Conservation (phyloP, 768 basidiomycete species). For the Hygrophoropsis aurantiaca region DNA sequence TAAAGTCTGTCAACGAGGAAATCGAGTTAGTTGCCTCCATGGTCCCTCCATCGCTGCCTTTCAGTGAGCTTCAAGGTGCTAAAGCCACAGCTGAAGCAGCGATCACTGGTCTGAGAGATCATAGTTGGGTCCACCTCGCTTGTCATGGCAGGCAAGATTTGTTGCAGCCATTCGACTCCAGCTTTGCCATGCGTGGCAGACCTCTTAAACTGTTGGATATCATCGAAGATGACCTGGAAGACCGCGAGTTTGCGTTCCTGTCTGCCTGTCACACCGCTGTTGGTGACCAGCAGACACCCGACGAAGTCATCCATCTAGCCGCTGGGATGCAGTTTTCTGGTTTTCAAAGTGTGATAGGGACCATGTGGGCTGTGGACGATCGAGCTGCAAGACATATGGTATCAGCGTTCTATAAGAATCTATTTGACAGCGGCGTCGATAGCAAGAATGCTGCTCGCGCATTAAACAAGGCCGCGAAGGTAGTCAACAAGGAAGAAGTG, state of each 20-base stretch:
- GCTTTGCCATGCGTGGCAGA: constrained; percentile 1
- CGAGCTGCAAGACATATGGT: not conserved
- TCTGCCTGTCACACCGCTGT: constrained; percentile 22
- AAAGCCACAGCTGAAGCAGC: not conserved
- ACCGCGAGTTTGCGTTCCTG: constrained; percentile 19
- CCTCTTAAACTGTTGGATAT: constrained; percentile 14
- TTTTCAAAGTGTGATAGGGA: constrained; percentile 22
- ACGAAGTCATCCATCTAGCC: constrained; percentile 21
- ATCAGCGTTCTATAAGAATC: not conserved
- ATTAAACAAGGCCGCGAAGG: not conserved
- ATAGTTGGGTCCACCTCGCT: constrained; percentile 20
- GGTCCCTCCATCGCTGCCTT: not conserved
- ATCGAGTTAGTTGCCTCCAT: not conserved
- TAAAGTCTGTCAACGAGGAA: not conserved
- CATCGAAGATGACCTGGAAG: constrained; percentile 3
- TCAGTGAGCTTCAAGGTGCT: not conserved
- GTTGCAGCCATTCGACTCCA: constrained; percentile 16
- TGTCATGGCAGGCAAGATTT: constrained; percentile 23
- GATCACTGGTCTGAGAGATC: not conserved
- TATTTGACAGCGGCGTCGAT: not conserved
- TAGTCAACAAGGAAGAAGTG: not conserved
- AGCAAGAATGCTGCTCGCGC: not conserved
- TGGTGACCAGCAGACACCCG: constrained; percentile 14
- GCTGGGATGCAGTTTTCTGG: constrained; percentile 22
- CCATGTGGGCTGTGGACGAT: constrained; percentile 14